A percentile compares a stretch with the other conserved stretches of the same genome.
Conservation (phyloP, 768 basidiomycete species). For the Brasilioporus rufonigricans region DNA sequence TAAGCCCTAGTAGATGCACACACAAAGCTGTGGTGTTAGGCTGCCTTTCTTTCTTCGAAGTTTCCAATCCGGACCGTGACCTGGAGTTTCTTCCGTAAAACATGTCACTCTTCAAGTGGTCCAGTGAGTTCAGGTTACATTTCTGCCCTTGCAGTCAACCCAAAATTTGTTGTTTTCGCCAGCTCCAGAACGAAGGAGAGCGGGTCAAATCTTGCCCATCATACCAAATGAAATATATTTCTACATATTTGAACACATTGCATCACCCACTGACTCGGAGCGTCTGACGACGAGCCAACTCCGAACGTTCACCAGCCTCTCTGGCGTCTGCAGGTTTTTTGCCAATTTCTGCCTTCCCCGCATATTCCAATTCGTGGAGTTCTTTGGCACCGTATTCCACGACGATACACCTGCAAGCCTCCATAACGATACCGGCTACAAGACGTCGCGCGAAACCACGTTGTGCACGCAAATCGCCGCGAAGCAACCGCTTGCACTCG, state of each 20-base stretch:
- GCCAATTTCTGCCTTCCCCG: constrained; percentile 37
- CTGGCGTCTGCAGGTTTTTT: constrained; percentile 44
- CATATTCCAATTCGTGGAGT: constrained; percentile 35
- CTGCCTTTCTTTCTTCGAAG: no score
- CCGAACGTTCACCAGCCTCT: constrained; percentile 25
- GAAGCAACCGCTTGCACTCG: constrained; percentile 26
- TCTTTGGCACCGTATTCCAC: constrained; percentile 19
- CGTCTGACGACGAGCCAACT: constrained; percentile 11
- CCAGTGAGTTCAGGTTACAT: background rate
- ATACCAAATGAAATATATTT: constrained; percentile 45
- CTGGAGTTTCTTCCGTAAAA: no score
- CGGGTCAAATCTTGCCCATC: constrained; percentile 17
- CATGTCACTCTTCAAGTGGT: background rate
- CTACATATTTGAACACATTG: constrained; percentile 36
- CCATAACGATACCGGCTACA: background rate
- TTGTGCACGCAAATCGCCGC: constrained; percentile 31
- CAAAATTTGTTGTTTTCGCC: background rate
- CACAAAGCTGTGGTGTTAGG: no score
- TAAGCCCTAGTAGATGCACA: no score
- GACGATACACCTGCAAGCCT: background rate
- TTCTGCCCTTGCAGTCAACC: background rate
- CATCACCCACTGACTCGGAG: constrained; percentile 14
- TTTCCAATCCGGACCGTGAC: no score
- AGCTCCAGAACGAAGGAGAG: constrained; percentile 28
- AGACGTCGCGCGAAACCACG: background rate